Base-by-base conservation (phyloP, 805 yeast genomes). In the Ogataea naganishii region DNA sequence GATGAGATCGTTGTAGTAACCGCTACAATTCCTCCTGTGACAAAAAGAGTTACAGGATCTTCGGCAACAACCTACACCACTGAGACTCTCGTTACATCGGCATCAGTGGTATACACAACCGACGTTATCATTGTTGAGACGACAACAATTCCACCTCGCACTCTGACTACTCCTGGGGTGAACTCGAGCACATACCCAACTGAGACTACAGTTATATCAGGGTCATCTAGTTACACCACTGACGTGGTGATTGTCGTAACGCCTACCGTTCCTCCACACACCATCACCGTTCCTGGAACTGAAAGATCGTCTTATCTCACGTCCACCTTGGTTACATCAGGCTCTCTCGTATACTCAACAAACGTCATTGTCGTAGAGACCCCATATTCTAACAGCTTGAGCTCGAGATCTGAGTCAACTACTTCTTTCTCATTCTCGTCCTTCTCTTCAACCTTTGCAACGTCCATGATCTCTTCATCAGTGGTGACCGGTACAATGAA, bases 1-100 rank as follows among this genome's bases (percentile, higher is more conserved):
- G n/a, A 12, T 23, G 26, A n/a, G 9, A 23, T 23, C 11, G 14
- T 23, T 10, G 26, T 23, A 14, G 26, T 23, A 9, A 23, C 26
- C 5, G 13, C 26, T n/a, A 23, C 26, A 9, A 7, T 15, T 6
- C 8, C 9, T 6, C 24, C 10, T 14, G 14, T 11, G 5, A 24
- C 27, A 9, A 12, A 11, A 6, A 24, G 20, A 4, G 18, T 16
- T 10, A 12, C 7, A 5, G 27, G 27, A 17, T 5, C 27, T n/a
- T 14, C 27, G 4, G 10, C 27, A 11, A 15, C 18, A 9, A 14
- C 19, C 5, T 24, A 14, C 11, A 24, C 27, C 8, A 14, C 19
- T 4, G 13, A 8, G 11, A 24, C 11, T 6, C 11, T 6, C 4
- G 21, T 11, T 11, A 26, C 28, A 5, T 16, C 21, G 5, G 28